Evolutionary conservation across 768 basidiomycete species (phyloP).

Genomic region (Xerocomellus amylosporus): DNA sequence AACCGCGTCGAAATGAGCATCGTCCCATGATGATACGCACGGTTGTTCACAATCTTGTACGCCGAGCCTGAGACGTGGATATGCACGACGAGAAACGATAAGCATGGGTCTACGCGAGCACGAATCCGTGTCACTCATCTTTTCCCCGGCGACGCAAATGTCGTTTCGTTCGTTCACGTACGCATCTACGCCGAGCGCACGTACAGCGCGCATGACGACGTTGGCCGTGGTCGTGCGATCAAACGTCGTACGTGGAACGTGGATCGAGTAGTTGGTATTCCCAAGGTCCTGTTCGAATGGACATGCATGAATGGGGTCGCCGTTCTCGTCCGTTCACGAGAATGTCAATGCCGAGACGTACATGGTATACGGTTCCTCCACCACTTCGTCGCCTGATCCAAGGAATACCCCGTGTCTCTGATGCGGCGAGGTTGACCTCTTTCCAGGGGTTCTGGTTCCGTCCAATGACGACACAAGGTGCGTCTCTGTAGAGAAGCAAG

Average conservation of each 20-base stretch:
- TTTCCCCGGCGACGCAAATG: conserved; percentile 76
- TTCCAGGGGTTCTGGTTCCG: conserved; percentile 99
- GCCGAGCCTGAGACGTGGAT: conserved; percentile 93
- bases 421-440: conserved; percentile 75
- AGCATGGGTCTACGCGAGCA: neutral
- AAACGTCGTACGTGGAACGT: conserved; percentile 78
- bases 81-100: conserved; percentile 6
- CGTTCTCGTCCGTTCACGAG: neutral
- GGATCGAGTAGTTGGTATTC: conserved; percentile 96
- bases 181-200: conserved; percentile 72
- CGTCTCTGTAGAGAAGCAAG: conserved; percentile 83
- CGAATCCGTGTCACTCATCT: conserved; percentile 61
- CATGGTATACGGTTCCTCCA: conserved; percentile 96
- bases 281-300: conserved; percentile 72
- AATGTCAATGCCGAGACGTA: conserved; percentile 37
- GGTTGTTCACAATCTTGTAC: conserved; percentile 87
- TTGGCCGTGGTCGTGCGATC: conserved; percentile 75
- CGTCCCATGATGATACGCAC: conserved; percentile 97
- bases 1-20: conserved; percentile 91
- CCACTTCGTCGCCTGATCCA: conserved; percentile 87
- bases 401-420: conserved; percentile 55
- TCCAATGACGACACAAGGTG: conserved; percentile 89
- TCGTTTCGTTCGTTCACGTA: conserved; percentile 88
- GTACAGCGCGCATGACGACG: conserved; percentile 74
- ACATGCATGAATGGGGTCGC: neutral